phyloP scores from a whole-genome alignment of 306 rosid genomes.

The Comarum palustre region DNA sequence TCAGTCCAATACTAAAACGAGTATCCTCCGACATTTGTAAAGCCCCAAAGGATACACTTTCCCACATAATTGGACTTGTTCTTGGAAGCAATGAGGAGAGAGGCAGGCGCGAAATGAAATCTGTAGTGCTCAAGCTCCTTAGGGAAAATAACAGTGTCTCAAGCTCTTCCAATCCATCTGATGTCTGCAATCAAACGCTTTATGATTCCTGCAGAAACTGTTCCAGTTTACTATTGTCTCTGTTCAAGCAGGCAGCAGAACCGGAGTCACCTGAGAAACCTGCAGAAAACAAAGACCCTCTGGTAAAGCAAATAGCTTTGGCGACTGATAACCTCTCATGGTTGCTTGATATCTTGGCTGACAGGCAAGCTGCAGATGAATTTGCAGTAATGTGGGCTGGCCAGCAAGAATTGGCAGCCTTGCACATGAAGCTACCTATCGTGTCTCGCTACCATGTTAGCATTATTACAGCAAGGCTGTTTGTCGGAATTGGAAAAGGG shows the following conservation, averaged over 20 bases:
- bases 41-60: conserved; percentile 62
- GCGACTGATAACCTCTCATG: conserved; percentile 82
- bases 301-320: conserved; percentile 60
- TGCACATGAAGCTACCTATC: conserved; percentile 59
- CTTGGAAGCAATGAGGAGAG: conserved; percentile 84
- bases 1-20: conserved; percentile 77
- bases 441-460: conserved; percentile 67
- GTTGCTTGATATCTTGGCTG: conserved; percentile 81
- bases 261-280: conserved; percentile 40
- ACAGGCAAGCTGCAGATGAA: conserved; percentile 79
- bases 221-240: conserved; percentile 47
- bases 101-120: conserved; percentile 89
- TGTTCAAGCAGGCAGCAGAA: conserved; percentile 70
- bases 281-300: conserved; percentile 44
- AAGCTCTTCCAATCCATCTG: conserved; percentile 43
- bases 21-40: conserved; percentile 67
- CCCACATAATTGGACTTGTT: conserved; percentile 73
- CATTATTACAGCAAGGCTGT: conserved; percentile 70
- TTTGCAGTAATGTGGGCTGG: conserved; percentile 73
- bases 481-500: conserved; percentile 81
- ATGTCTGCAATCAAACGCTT: conserved; percentile 54
- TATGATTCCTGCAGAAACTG: conserved; percentile 63
- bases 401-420: conserved; percentile 70
- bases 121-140: conserved; percentile 76
- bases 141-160: conserved; percentile 61